These are phyloP conservation scores for Didymella lethalis DNA, from an alignment of 2,329 filamentous ascomycete genomes.

Conservation along the genomic window DNA sequence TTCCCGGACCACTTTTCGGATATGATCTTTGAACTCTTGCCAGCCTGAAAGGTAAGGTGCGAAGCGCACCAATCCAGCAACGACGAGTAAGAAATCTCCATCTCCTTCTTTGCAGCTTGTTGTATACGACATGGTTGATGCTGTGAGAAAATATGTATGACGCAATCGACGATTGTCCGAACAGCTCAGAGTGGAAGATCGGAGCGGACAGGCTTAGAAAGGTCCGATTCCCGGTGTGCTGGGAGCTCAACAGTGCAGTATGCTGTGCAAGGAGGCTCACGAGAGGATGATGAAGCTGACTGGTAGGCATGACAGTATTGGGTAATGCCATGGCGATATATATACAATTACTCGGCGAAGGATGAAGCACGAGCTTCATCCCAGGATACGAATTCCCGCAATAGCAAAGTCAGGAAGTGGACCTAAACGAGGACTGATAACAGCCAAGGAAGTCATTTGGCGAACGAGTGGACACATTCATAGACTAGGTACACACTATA, in stretches of 20 bases:
- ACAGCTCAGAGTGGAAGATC: not conserved
- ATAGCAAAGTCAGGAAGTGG: slow-evolving; percentile 10
- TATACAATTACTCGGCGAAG: slow-evolving; percentile 9
- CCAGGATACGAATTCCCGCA: not conserved
- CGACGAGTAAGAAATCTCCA: slow-evolving; percentile 43
- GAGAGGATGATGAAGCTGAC: not conserved
- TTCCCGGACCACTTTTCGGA: slow-evolving; percentile 44
- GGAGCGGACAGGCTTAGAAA: not conserved
- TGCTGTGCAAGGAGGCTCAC: not conserved
- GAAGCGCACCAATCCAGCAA: slow-evolving; percentile 35
- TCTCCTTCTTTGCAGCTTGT: slow-evolving; percentile 29
- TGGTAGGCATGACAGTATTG: slow-evolving; percentile 1
- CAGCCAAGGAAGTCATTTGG: slow-evolving; percentile 12
- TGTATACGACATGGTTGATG: slow-evolving; percentile 23
- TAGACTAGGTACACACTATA: slow-evolving; percentile 14
- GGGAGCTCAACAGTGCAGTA: not conserved
- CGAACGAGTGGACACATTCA: slow-evolving; percentile 11
- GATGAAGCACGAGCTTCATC: slow-evolving; percentile 1
- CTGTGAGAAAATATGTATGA: not conserved
- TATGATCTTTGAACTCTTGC: slow-evolving; percentile 51
- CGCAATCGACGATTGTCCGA: not conserved
- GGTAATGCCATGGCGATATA: slow-evolving; percentile 14
- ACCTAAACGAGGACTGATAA: slow-evolving; percentile 2
- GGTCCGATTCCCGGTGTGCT: not conserved
- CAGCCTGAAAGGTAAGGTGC: slow-evolving; percentile 43